These are phyloP conservation scores for Climacium dendroides DNA, from an alignment of 225 moss, liverwort and hornwort genomes.

Conservation along the genomic window DNA sequence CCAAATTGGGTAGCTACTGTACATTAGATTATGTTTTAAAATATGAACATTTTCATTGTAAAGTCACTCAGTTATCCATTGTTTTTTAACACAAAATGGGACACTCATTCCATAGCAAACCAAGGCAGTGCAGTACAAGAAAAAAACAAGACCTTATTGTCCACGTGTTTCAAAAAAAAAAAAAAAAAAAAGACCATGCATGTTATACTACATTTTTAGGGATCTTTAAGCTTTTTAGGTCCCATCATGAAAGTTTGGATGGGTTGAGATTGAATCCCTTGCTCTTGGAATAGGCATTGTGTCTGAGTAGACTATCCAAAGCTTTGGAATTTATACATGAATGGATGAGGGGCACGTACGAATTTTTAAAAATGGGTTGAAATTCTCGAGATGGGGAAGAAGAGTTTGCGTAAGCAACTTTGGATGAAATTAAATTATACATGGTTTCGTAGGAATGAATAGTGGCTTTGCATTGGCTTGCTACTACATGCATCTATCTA, in stretches of 20 bases:
- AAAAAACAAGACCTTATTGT: background rate
- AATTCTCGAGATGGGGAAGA: background rate
- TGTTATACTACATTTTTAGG: background rate
- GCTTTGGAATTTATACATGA: background rate
- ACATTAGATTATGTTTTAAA: background rate
- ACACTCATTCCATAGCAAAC: background rate
- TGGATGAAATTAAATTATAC: background rate
- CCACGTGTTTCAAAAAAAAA: no score
- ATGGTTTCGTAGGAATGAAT: rapidly evolving
- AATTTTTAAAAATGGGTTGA: background rate
- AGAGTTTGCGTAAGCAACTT: background rate
- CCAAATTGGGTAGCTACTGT: background rate
- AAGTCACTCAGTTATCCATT: background rate
- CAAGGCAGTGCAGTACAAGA: background rate
- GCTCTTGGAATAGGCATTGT: background rate
- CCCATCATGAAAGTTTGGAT: background rate
- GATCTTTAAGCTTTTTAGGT: no score
- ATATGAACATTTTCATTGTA: no score
- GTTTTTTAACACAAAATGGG: no score
- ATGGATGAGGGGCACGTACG: rapidly evolving
- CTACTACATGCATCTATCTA: rapidly evolving
- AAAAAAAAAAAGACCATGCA: no score
- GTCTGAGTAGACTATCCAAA: background rate
- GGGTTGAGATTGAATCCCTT: background rate
- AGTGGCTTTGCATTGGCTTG: background rate